Percentiles rank a stretch among this genome's conserved stretches.
Conservation (phyloP, 768 basidiomycete genomes). For the Phylloporus arenicola region DNA sequence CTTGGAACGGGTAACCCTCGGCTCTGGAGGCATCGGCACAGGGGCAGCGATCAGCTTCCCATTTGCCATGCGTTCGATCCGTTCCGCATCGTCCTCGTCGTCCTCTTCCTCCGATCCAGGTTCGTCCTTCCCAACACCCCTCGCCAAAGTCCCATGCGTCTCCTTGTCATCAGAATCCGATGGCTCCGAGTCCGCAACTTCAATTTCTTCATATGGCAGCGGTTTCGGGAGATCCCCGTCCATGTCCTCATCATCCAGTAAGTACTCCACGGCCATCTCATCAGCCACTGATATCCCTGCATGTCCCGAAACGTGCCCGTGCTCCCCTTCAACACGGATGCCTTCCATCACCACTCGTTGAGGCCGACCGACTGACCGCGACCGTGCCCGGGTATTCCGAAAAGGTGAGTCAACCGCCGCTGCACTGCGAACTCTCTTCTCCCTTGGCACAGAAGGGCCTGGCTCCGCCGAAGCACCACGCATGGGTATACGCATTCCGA, state of each 20-base stretch:
- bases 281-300: conserved; percentile 8
- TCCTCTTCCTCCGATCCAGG: not conserved
- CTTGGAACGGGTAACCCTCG: conserved; percentile 11
- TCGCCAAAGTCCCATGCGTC: conserved; percentile 17
- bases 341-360: conserved; percentile 7
- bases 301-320: not conserved
- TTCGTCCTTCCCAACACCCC: not conserved
- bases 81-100: conserved; percentile 6
- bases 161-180: conserved; percentile 29
- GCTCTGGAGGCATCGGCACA: not conserved
- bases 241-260: conserved; percentile 9
- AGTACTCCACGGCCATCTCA: conserved; percentile 19
- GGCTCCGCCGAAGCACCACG: conserved; percentile 12
- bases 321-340: not conserved
- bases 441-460: conserved; percentile 6
- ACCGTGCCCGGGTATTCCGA: conserved; percentile 20
- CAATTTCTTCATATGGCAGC: conserved; percentile 9
- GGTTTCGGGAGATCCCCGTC: not conserved
- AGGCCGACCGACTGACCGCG: conserved; percentile 15
- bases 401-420: conserved; percentile 4
- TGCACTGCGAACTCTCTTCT: not conserved
- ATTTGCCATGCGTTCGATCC: conserved; percentile 14
- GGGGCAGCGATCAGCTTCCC: not conserved
- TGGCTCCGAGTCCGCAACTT: conserved; percentile 5
- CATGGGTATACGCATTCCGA: not conserved